Base-by-base conservation (phyloP, 257 asterid genomes). In the Vinca minor region DNA sequence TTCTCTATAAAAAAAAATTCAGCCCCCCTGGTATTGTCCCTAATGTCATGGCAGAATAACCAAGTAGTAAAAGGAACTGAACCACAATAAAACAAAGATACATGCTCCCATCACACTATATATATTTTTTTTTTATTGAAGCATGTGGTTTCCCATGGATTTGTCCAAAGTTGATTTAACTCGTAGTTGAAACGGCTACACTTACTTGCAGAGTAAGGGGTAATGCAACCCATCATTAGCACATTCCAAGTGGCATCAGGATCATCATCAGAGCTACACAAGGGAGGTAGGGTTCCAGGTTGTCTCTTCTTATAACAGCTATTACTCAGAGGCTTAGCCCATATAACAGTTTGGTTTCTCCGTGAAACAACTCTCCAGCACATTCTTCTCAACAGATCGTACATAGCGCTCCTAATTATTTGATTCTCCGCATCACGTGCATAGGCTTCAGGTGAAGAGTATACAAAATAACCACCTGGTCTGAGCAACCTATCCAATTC, bases 381-480 rank as follows among this genome's bases (percentile, higher is more conserved):
- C 95, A 88, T 86, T 78, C 91, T 82, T 69, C 78, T 79, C 60
- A 86, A 67, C 60, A 91, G 87, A 65, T 78, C 95, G 52, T 77
- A 73, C 96, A 91, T 86, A 18, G 92, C 77, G 61, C 57, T 81
- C 95, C 96, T 79, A 70, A 91, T 91, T 82, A 77, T 91, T 53
- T 79, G 79, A 74, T 88, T 88, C 55, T 88, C 95, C 45, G 42
- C 80, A 68, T 91, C 98, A 56, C 81, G 95, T 14, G 94, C 90
- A 64, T 91, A 91, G 53, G 95, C 96, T 77, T 91, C 98, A 10
- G 98, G 98, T 6, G 96, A 91, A 59, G 96, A 88, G 67, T 85
- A 88, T 23, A 86, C 96, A 59, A 92, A 89, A 74, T 92, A 85
- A 32, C 95, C 98, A 63, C 98, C 96, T 2, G 96, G 98, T 66